Conservation (phyloP, 2,329 filamentous ascomycete genomes). For the Tolypocladium pustulatum region DNA sequence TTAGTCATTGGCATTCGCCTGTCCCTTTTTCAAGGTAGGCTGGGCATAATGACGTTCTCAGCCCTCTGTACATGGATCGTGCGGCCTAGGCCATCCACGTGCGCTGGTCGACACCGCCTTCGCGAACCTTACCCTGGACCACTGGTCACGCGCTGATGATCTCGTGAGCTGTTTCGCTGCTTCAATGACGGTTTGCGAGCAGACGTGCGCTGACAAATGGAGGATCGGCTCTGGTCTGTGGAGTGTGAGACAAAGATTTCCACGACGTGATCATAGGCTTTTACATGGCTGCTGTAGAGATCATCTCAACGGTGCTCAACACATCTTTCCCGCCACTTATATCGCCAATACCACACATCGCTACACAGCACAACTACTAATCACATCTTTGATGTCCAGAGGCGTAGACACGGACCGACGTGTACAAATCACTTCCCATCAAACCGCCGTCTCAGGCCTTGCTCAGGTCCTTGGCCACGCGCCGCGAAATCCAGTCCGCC, state of each 20-base stretch:
- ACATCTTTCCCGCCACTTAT: too few species aligned
- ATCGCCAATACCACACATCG: neutral
- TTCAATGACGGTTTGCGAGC: too few species aligned
- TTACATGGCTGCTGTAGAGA: neutral
- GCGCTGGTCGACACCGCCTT: neutral
- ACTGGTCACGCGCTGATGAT: neutral
- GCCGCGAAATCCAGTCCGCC: conserved; percentile 52
- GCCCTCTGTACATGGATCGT: too few species aligned
- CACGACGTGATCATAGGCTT: neutral
- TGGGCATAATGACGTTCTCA: neutral
- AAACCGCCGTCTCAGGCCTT: neutral
- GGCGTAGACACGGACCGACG: neutral
- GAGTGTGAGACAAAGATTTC: neutral
- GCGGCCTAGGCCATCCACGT: neutral
- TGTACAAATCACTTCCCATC: neutral
- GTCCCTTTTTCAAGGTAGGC: too few species aligned
- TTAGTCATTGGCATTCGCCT: too few species aligned
- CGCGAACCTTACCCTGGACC: neutral
- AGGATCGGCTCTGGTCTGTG: too few species aligned
- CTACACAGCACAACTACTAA: neutral
- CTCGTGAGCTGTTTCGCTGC: neutral
- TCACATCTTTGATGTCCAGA: neutral
- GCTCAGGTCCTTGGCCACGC: conserved; percentile 9
- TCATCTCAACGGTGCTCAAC: neutral
- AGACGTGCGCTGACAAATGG: too few species aligned